Evolutionary conservation across 371 early-diverging fungal species (phyloP).

Genomic region (Circinella umbellata): DNA sequence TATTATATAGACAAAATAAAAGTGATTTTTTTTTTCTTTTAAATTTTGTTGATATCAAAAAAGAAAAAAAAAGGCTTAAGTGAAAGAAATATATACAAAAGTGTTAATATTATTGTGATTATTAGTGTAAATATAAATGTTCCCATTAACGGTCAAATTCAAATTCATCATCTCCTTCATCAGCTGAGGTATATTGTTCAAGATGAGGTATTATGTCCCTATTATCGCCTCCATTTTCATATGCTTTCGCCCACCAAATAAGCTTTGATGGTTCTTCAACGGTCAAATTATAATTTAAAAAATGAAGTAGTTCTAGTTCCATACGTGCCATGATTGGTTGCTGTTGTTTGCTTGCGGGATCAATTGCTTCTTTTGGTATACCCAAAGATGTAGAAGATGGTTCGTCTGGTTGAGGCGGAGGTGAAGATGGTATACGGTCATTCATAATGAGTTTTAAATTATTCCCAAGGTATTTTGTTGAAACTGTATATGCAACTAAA

Average conservation of each 20-base stretch:
- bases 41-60: too few species aligned
- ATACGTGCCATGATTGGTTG: slow-evolving; percentile 10
- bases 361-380: neutral
- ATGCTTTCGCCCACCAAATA: slow-evolving; percentile 16
- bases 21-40: too few species aligned
- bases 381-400: neutral
- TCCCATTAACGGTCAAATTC: neutral
- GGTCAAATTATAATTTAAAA: slow-evolving; percentile 17
- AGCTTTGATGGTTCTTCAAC: slow-evolving; percentile 9
- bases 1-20: too few species aligned
- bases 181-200: neutral
- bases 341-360: neutral
- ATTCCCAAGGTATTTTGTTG: slow-evolving; percentile 13
- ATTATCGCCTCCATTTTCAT: slow-evolving; percentile 2
- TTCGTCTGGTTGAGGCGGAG: neutral
- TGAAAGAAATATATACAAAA: too few species aligned
- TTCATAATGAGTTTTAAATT: slow-evolving; percentile 10
- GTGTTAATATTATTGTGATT: neutral
- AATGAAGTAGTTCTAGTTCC: slow-evolving; percentile 21
- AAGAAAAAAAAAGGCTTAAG: too few species aligned
- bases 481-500: slow-evolving; percentile 15
- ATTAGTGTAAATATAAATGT: neutral
- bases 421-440: slow-evolving; percentile 2
- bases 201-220: neutral
- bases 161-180: slow-evolving; percentile 4